A percentile compares a stretch with the other conserved stretches of the same genome.
phyloP scores from a whole-genome alignment of 1,284 basidiomycete species.

The Cutaneotrichosporon cavernicola region DNA sequence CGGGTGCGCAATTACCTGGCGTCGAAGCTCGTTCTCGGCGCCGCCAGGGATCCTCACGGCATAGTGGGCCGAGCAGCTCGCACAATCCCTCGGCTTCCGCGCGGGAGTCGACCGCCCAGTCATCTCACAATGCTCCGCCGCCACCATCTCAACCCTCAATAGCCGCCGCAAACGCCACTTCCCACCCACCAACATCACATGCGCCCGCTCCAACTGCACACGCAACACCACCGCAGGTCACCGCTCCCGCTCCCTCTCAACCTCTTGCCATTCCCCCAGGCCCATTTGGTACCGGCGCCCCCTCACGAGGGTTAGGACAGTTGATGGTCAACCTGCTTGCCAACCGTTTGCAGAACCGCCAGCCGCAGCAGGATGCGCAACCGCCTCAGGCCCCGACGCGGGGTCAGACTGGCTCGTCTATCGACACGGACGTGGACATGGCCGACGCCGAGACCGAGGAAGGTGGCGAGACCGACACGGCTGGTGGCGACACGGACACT shows the following conservation, averaged over 20 bases:
- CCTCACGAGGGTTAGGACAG: slow-evolving; percentile 2
- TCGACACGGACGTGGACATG: slow-evolving; percentile 50
- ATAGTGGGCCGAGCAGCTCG: neutral
- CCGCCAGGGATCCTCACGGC: slow-evolving; percentile 9
- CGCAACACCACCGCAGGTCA: neutral
- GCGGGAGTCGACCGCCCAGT: neutral
- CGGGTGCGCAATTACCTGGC: slow-evolving; percentile 51
- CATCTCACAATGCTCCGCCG: neutral
- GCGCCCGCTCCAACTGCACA: neutral
- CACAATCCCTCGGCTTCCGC: neutral
- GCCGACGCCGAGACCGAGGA: slow-evolving; percentile 44
- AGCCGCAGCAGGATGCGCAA: neutral
- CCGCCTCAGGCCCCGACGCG: neutral
- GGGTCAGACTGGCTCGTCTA: slow-evolving; percentile 2
- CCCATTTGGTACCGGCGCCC: neutral
- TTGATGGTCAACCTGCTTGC: slow-evolving; percentile 9
- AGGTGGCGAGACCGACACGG: slow-evolving; percentile 39
- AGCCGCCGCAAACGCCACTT: slow-evolving; percentile 1
- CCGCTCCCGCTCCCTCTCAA: neutral
- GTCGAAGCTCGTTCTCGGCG: slow-evolving; percentile 17
- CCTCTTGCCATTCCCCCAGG: neutral
- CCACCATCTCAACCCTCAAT: neutral
- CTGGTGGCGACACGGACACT: slow-evolving; percentile 43
- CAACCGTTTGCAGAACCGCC: slow-evolving; percentile 27
- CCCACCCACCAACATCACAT: slow-evolving; percentile 2